Conservation (phyloP, 495 filamentous ascomycete genomes). For the Hypoxylon rickii region DNA sequence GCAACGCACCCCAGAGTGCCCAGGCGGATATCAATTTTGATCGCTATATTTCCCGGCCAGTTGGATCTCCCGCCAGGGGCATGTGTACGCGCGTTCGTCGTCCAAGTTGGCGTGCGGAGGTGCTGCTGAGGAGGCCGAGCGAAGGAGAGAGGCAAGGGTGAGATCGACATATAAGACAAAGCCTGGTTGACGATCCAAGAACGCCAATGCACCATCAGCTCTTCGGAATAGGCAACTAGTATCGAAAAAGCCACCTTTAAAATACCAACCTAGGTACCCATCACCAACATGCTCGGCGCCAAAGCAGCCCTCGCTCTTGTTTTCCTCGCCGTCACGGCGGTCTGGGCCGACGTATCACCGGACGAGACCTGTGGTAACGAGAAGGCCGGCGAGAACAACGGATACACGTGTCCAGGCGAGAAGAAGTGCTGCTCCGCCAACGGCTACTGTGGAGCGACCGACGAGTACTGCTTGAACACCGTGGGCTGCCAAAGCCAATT, state of each 20-base stretch:
- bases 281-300: constrained; percentile 16
- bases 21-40: constrained; percentile 11
- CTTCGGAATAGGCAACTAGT: no score
- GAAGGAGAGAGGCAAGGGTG: neutral
- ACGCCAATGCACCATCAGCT: no score
- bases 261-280: no score
- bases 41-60: constrained; percentile 12
- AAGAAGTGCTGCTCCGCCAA: constrained; percentile 42
- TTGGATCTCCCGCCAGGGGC: constrained; percentile 7
- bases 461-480: constrained; percentile 42
- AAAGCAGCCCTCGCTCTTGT: constrained; percentile 11
- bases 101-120: constrained; percentile 9
- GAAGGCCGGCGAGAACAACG: constrained; percentile 33
- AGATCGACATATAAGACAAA: constrained; percentile 1
- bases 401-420: constrained; percentile 41
- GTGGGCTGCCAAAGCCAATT: constrained; percentile 40
- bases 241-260: no score
- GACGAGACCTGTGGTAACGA: constrained; percentile 41
- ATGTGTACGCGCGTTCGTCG: constrained; percentile 20
- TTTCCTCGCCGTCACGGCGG: constrained; percentile 39
- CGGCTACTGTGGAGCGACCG: constrained; percentile 44
- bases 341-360: constrained; percentile 38
- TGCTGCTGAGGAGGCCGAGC: neutral
- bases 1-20: constrained; percentile 10
- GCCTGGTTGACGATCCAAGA: neutral